Evolutionary conservation across 176 grass and related monocot species (phyloP), one percentile per base, ranked within the genome.

Genomic region (Puccinellia tenuiflora): DNA sequence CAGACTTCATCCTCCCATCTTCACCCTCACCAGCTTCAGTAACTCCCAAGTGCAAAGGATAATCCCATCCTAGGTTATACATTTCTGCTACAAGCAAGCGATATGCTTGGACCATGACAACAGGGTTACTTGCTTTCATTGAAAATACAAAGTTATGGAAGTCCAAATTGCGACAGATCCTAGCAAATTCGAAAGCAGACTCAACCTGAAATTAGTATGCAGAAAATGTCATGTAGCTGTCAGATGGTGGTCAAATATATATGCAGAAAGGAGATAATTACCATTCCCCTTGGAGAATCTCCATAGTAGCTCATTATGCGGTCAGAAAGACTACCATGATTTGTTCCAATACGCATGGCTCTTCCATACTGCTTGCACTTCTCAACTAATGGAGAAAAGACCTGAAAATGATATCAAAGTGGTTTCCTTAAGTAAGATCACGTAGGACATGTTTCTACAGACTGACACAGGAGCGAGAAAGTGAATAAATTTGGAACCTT

Each of bases 221-320:
- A 86, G 56, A 79, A 86, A 65, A 90, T 67, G 75, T 84, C 60
- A 90, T 50, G 5, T 24, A 57, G 39, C 9, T 74, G 40, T 16
- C 40, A 67, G 38, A 26, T 60, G 47, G 16, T 81, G 17, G 48
- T 55, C 37, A 69, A 81, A 17, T 12, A 84, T 76, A 69, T 76
- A 25, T 12, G 28, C 31, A 55, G 21, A 75, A 75, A 86, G 68
- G 53, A 88, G 55, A 81, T 62, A 80, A 78, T 90, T 67, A 99
- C 96, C 96, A 99, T 99, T 91, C 96, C 96, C 25, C 96, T 83
- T 43, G 96, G 96, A 88, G 96, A 99, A 90, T 99, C 96, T 66
- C 96, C 96, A 83, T 96, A 99, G 70, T 99, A 99, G 76, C 96
- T 99, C 96, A 99, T 99, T 78, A 99, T 99, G 70, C 96, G 96